Base-by-base conservation (phyloP, 192 early-diverging fungal species). In the Obelidium mucronatum region DNA sequence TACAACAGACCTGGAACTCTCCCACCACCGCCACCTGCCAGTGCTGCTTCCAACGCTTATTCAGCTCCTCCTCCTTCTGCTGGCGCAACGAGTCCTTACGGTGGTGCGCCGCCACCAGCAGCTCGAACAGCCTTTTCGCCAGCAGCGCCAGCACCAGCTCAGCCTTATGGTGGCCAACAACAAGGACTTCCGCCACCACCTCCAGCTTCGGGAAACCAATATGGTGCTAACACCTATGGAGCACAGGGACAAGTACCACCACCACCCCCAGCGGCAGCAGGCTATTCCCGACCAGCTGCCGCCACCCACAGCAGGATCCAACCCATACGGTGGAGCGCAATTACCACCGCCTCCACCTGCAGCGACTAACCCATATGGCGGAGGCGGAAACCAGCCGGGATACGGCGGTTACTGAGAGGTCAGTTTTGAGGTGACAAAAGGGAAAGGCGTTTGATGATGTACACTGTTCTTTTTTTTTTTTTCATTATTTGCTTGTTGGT, bases 241-340 rank as follows among this genome's bases (percentile, higher is more conserved):
- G 13, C 17, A 39, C 40, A 22, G 17, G 30, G 22, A 6, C 19
- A 17, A 24, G 15, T 17, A 1, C 24, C 59, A 61, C 15, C 1
- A 17, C 63, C 31, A 39, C 37, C 31, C 22, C 19, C 28, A n/a
- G 63, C 17, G 15, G 63, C 63, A 24, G 63, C 34, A 65, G 35
- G n/a, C n/a, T 1, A n/a, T n/a, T n/a, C n/a, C n/a, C n/a, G n/a
- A n/a, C n/a, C n/a, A n/a, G n/a, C n/a, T 30, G n/a, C 72, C 72
- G n/a, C 72, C 72, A 44, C 72, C 72, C 11, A 35, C 72, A 24
- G 55, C 72, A 6, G 22, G 58, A 37, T 62, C 59, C 33, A 74
- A 62, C 36, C 72, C 72, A 4, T 74, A 74, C 31, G 72, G 69
- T 15, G 69, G 72, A 58, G 34, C 22, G 54, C 48, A 8, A 37